phyloP scores from a whole-genome alignment of 805 yeast species.

The Metschnikowia koreensis region DNA sequence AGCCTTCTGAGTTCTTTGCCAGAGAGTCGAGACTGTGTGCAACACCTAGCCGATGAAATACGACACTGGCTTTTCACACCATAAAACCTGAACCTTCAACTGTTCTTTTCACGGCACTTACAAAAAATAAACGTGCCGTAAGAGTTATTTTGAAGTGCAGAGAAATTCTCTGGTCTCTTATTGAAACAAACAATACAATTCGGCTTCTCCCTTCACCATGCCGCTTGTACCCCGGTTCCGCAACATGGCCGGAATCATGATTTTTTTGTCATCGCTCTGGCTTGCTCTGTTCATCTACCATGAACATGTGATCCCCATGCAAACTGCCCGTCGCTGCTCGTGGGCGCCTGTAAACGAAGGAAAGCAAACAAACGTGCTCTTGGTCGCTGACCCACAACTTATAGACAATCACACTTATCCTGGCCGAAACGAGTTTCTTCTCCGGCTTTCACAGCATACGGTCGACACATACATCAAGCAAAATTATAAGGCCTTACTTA shows the following conservation, averaged over 20 bases:
- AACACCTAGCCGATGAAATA: neutral
- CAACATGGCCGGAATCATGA: conserved; percentile 27
- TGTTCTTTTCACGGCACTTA: too few species aligned
- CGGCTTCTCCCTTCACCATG: neutral
- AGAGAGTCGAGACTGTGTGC: neutral
- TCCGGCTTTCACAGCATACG: conserved; percentile 39
- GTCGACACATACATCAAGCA: conserved; percentile 39
- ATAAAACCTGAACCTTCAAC: neutral
- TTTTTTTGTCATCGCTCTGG: conserved; percentile 27
- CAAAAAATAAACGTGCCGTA: too few species aligned
- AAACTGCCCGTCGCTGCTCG: conserved; percentile 26
- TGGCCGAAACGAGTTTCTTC: conserved; percentile 31
- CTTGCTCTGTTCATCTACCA: conserved; percentile 29
- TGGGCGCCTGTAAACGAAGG: conserved; percentile 27
- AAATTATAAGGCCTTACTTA: conserved; percentile 35
- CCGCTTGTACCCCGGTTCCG: conserved; percentile 20
- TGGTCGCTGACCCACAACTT: conserved; percentile 46
- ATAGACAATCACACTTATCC: conserved; percentile 46
- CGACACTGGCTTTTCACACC: neutral
- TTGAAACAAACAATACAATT: neutral
- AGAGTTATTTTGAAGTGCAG: too few species aligned
- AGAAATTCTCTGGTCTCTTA: too few species aligned
- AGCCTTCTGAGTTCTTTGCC: too few species aligned
- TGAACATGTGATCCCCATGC: conserved; percentile 32
- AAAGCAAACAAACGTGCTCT: conserved; percentile 26